Evolutionary conservation across 2,329 filamentous ascomycete genomes (phyloP), one percentile per base, ranked within the genome.

Genomic region (Phaeophleospora eucalypticola): DNA sequence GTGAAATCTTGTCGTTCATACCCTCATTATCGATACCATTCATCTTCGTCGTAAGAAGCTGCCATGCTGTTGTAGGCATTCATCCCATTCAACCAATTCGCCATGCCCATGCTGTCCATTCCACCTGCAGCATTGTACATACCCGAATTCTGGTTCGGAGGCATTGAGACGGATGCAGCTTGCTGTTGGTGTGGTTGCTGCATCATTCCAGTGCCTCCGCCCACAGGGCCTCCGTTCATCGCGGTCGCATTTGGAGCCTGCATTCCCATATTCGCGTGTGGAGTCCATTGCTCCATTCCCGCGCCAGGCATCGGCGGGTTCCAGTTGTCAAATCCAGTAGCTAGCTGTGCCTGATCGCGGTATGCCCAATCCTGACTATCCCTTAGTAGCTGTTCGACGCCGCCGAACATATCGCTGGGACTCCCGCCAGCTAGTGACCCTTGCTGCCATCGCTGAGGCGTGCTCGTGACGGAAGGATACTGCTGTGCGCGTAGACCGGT

Each of bases 281-380:
- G n/a, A n/a, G n/a, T n/a, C n/a, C n/a, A n/a, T n/a, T n/a, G n/a
- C n/a, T n/a, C n/a, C 2, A 50, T 40, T 54, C 56, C 58, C 1
- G 48, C 45, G 12, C 46, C 36, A 29, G 2, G 53, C 36, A 35
- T 61, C 58, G 17, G 46, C 33, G 49, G 38, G 44, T 69, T 69
- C 81, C 82, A 86, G 45, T 81, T 82, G 19, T 78, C 82, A 52
- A 85, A 79, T 1, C 81, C 82, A 3, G 77, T 64, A 0, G 78
- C 80, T 3, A 85, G 66, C 41, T 78, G 76, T 15, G 71, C 75
- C 57, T 85, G 81, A 58, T 86, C 82, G 29, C 75, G 70, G 44
- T 82, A 72, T 72, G 55, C 57, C 79, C 78, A 82, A 56, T 84
- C 78, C 50, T 83, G 80, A 39, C 77, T 79, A 41, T 84, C 81